Percentiles rank a stretch among this genome's conserved stretches.
phyloP scores from a whole-genome alignment of 1,139 yeast species.

The Saccharomyces hybrid region DNA sequence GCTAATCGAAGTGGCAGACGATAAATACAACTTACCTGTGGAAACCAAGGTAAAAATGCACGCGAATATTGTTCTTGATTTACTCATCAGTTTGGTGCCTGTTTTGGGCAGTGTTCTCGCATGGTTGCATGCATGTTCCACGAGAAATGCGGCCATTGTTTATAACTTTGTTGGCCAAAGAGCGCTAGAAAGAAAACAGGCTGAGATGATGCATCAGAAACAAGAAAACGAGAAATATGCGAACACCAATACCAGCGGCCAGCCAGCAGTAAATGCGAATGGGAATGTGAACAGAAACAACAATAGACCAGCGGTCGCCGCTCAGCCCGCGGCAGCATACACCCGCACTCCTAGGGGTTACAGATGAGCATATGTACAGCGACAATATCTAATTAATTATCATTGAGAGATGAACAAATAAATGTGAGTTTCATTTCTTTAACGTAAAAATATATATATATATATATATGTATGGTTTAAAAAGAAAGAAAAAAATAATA shows the following conservation, averaged over 20 bases:
- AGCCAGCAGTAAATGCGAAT: neutral
- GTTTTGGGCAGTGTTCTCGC: constrained; percentile 65
- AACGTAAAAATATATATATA: neutral
- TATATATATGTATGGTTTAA: neutral
- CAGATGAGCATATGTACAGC: neutral
- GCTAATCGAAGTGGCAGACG: constrained; percentile 51
- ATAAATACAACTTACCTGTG: constrained; percentile 50
- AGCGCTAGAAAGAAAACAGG: constrained; percentile 31
- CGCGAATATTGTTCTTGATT: constrained; percentile 64
- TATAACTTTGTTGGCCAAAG: constrained; percentile 43
- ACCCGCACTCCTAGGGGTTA: neutral
- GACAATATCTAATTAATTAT: too few relatives aligned
- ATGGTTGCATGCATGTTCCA: constrained; percentile 82
- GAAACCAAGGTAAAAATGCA: constrained; percentile 59
- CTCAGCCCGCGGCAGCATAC: constrained; percentile 2
- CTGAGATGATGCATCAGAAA: constrained; percentile 1
- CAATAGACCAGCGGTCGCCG: neutral
- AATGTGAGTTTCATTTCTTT: neutral
- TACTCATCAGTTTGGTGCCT: constrained; percentile 70
- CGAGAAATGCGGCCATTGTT: constrained; percentile 75
- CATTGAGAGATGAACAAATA: too few relatives aligned
- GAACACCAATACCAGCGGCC: neutral
- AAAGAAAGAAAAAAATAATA: neutral
- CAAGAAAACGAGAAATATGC: constrained; percentile 1
- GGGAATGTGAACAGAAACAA: neutral